Evolutionary conservation across 2,329 filamentous ascomycete species (phyloP), one percentile per base, ranked within the genome.

Genomic region (Fusarium armeniacum): DNA sequence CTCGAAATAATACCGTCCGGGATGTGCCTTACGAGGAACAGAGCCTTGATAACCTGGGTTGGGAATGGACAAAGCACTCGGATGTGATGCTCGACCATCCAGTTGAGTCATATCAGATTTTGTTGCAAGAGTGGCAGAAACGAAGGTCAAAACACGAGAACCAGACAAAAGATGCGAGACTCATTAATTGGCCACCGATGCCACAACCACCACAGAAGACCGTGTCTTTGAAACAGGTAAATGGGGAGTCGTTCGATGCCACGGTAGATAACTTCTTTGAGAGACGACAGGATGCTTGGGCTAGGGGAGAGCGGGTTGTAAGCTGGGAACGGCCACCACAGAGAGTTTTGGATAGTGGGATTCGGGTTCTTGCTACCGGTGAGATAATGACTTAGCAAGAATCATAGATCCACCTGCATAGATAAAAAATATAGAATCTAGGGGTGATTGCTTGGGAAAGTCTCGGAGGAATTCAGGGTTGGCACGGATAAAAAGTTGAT

Each of bases 201-300:
- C 9, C 18, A 5, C n/a, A 10, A 5, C 35, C 35, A n/a, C 35
- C 35, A 10, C 35, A n/a, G 2, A n/a, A 3, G 35, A 5, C 35
- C 1, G 2, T 6, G 10, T 5, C 6, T 3, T 3, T 2, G 16
- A 36, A 4, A 36, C n/a, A 0, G 5, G 16, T n/a, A 0, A 36
- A 36, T n/a, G 18, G 35, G 18, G 35, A 36, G 35, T 6, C 35
- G 10, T 5, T 2, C 18, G 8, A n/a, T 36, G 0, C 1, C 0
- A n/a, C n/a, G 35, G 9, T 3, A 7, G 35, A 36, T 11, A 36
- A 5, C 9, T 36, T 36, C 16, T 36, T 1, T 1, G 35, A 36
- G 9, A 36, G 35, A 36, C 16, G 35, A 4, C 35, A 36, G 18
- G 1, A 5, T n/a, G 9, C 5, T 1, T 36, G 35, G 35, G 35